Evolutionary conservation across 2,329 filamentous ascomycete species (phyloP).

Genomic region (Blastomyces emzantsi): DNA sequence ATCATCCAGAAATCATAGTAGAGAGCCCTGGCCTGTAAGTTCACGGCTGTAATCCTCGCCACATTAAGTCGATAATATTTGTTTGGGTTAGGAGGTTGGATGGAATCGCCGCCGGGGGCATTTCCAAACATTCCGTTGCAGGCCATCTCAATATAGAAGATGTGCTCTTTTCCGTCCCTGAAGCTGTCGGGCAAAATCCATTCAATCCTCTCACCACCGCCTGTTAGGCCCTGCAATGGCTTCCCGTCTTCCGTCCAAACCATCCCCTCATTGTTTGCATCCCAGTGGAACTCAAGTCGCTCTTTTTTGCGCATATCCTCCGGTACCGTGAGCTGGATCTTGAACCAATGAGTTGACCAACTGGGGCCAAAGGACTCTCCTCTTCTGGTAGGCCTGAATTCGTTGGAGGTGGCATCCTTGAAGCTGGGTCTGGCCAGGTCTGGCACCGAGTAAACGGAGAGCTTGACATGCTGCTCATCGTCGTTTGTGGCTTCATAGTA

Average conservation of each 20-base stretch:
- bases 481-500: slow-evolving; percentile 59
- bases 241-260: slow-evolving; percentile 88
- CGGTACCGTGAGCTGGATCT: slow-evolving; percentile 69
- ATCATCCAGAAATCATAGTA: slow-evolving; percentile 96
- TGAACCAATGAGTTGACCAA: slow-evolving; percentile 98
- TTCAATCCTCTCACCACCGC: slow-evolving; percentile 76
- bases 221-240: slow-evolving; percentile 84
- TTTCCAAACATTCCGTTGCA: slow-evolving; percentile 99
- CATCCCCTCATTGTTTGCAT: slow-evolving; percentile 87
- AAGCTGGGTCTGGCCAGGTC: slow-evolving; percentile 73
- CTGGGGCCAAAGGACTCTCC: slow-evolving; percentile 82
- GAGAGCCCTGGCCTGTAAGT: slow-evolving; percentile 71
- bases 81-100: slow-evolving; percentile 82
- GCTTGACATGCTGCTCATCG: slow-evolving; percentile 67
- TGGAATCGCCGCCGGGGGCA: slow-evolving; percentile 70
- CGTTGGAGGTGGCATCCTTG: slow-evolving; percentile 66
- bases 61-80: slow-evolving; percentile 65
- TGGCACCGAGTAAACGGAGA: slow-evolving; percentile 79
- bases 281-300: slow-evolving; percentile 92
- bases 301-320: slow-evolving; percentile 62
- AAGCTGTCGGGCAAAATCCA: slow-evolving; percentile 81
- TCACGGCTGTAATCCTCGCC: slow-evolving; percentile 83
- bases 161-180: slow-evolving; percentile 76
- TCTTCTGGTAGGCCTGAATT: slow-evolving; percentile 64
- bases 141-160: slow-evolving; percentile 95